phyloP scores from a whole-genome alignment of 352 stramenopile genomes.

The Globisporangium rhizosaccharum region DNA sequence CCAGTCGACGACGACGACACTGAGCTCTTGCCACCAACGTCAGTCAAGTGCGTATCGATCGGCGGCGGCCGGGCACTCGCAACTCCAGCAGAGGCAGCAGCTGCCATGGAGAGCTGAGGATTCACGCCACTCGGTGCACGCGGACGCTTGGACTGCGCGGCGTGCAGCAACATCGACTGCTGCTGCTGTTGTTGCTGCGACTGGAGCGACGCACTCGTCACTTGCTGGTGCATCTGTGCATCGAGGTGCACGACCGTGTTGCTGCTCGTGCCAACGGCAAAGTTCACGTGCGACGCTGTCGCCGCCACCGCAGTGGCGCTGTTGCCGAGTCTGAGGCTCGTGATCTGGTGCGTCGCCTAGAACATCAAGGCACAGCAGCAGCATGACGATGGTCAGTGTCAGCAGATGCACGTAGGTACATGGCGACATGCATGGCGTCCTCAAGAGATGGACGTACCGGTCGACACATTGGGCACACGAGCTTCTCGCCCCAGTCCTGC shows the following conservation, averaged over 20 bases:
- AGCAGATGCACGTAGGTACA: conserved; percentile 8
- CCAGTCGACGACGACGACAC: conserved; percentile 7
- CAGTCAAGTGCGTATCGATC: conserved; percentile 37
- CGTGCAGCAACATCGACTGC: conserved; percentile 5
- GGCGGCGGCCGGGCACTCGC: conserved; percentile 28
- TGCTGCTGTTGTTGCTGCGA: conserved; percentile 16
- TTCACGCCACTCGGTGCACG: not conserved
- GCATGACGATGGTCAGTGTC: not conserved
- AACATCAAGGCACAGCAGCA: conserved; percentile 1
- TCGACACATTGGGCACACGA: conserved; percentile 38
- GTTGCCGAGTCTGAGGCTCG: conserved; percentile 2
- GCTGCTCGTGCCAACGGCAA: not conserved
- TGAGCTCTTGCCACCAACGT: conserved; percentile 8
- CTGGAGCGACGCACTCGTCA: conserved; percentile 7
- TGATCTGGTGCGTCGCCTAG: conserved; percentile 11
- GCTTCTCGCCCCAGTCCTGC: conserved; percentile 60
- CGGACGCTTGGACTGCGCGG: conserved; percentile 4
- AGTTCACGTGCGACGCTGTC: conserved; percentile 1
- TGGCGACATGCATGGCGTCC: not conserved
- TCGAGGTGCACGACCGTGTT: conserved; percentile 10
- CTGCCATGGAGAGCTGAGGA: not conserved
- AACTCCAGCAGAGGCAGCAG: not conserved
- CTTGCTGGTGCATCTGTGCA: conserved; percentile 10
- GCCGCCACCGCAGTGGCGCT: not conserved
- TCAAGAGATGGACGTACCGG: conserved; percentile 22